Evolutionary conservation across 1,139 yeast genomes (phyloP).

Genomic region (Meyerozyma sp.): DNA sequence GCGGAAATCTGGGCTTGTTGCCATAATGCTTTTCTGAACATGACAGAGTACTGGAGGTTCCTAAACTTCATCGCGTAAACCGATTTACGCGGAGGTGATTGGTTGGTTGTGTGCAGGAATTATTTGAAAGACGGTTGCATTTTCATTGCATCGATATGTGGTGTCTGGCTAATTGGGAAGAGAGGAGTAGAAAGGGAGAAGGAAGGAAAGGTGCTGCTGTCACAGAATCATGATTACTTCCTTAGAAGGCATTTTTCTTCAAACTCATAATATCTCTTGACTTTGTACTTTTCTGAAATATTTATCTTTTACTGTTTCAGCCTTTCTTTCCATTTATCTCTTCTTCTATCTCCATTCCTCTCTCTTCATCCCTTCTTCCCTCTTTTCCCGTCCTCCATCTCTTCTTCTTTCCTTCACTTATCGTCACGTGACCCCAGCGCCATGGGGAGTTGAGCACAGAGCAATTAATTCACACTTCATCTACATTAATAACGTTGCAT

Average conservation of each 20-base stretch:
- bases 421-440: not conserved
- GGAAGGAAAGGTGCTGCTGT: too few relatives aligned
- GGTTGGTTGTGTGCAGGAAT: slow-evolving; percentile 1
- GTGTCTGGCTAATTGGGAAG: too few relatives aligned
- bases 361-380: not conserved
- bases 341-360: not conserved
- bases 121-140: not conserved
- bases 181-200: too few relatives aligned
- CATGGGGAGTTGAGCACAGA: not conserved
- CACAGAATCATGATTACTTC: too few relatives aligned
- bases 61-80: slow-evolving; percentile 1
- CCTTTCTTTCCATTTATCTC: not conserved
- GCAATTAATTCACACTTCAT: not conserved
- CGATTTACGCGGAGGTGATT: slow-evolving; percentile 1
- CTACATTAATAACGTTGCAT: not conserved
- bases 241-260: too few relatives aligned
- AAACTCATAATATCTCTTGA: too few relatives aligned
- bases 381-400: not conserved
- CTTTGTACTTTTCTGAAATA: not conserved
- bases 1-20: slow-evolving; percentile 3
- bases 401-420: not conserved
- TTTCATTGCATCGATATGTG: too few relatives aligned
- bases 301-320: not conserved
- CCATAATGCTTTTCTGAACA: slow-evolving; percentile 7
- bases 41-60: not conserved